A percentile compares a stretch with the other conserved stretches of the same genome.
phyloP scores from a whole-genome alignment of 1,284 basidiomycete genomes.

The Irpex sp. region DNA sequence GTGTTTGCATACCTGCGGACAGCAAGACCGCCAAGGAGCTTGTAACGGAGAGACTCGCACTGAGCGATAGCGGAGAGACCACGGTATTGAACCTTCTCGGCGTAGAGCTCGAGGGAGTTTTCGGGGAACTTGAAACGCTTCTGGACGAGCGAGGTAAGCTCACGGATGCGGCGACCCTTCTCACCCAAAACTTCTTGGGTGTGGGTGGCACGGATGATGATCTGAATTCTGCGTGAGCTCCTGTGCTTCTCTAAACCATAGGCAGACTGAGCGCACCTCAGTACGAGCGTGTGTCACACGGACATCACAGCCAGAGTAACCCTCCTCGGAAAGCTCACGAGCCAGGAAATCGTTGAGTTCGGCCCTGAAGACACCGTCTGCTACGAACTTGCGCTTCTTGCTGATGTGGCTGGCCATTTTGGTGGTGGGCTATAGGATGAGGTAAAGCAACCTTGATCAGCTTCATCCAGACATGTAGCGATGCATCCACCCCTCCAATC shows the following conservation, averaged over 20 bases:
- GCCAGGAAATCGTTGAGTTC: slow-evolving; percentile 99
- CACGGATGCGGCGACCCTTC: slow-evolving; percentile 99
- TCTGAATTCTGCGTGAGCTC: slow-evolving; percentile 42
- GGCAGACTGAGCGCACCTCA: slow-evolving; percentile 54
- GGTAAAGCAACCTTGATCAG: slow-evolving; percentile 6
- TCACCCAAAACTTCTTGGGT: slow-evolving; percentile 99
- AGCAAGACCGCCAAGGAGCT: slow-evolving; percentile 98
- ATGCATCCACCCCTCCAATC: slow-evolving; percentile 21
- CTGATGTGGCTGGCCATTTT: slow-evolving; percentile 84
- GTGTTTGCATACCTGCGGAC: slow-evolving; percentile 78
- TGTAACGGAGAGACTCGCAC: slow-evolving; percentile 98
- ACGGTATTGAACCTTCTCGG: slow-evolving; percentile 99
- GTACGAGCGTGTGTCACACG: slow-evolving; percentile 99
- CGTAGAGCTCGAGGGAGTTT: slow-evolving; percentile 98
- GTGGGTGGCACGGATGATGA: slow-evolving; percentile 99
- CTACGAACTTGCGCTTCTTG: slow-evolving; percentile 98
- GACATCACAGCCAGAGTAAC: slow-evolving; percentile 99
- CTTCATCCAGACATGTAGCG: slow-evolving; percentile 16
- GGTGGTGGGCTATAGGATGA: slow-evolving; percentile 13
- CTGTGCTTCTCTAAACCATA: not conserved
- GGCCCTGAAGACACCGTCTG: slow-evolving; percentile 97
- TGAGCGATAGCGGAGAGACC: slow-evolving; percentile 98
- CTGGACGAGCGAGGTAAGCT: slow-evolving; percentile 97
- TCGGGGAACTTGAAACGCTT: slow-evolving; percentile 99
- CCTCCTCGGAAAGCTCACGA: slow-evolving; percentile 98